A percentile compares a stretch with the other conserved stretches of the same genome.
These are phyloP conservation scores for Nakazawaea anatomiae DNA, from an alignment of 805 yeast genomes.

Conservation along the genomic window DNA sequence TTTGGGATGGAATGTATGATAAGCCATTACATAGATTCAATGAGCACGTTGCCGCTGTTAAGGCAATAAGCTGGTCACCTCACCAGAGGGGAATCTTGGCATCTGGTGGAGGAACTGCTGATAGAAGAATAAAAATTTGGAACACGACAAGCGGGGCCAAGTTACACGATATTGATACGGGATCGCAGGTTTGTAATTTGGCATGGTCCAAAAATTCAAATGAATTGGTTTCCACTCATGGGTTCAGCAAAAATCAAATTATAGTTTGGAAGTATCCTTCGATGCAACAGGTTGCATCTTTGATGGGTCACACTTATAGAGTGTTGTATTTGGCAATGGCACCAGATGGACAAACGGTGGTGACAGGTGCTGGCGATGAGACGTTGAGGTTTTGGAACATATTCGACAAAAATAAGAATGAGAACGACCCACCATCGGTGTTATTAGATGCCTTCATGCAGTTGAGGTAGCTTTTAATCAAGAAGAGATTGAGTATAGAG, in stretches of 20 bases:
- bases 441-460: constrained; percentile 72
- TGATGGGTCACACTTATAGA: constrained; percentile 91
- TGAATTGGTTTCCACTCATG: constrained; percentile 92
- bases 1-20: constrained; percentile 78
- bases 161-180: constrained; percentile 81
- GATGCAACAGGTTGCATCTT: constrained; percentile 87
- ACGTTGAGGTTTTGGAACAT: constrained; percentile 94
- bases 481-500: neutral
- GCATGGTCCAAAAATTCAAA: constrained; percentile 90
- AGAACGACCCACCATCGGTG: constrained; percentile 54
- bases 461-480: constrained; percentile 37
- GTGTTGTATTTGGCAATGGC: constrained; percentile 85
- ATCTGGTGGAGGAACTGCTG: constrained; percentile 96
- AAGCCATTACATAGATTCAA: constrained; percentile 67
- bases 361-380: constrained; percentile 98
- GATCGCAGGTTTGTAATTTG: constrained; percentile 93
- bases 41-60: constrained; percentile 92
- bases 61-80: constrained; percentile 97
- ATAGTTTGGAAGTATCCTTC: constrained; percentile 92
- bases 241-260: constrained; percentile 85
- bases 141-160: constrained; percentile 75
- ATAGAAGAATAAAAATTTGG: constrained; percentile 87
- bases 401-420: constrained; percentile 68
- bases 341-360: constrained; percentile 95
- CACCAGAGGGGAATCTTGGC: constrained; percentile 93